Percentiles rank a stretch among this genome's conserved stretches.
phyloP scores from a whole-genome alignment of 192 early-diverging fungal genomes.

The Gorgonomyces haynaldii region DNA sequence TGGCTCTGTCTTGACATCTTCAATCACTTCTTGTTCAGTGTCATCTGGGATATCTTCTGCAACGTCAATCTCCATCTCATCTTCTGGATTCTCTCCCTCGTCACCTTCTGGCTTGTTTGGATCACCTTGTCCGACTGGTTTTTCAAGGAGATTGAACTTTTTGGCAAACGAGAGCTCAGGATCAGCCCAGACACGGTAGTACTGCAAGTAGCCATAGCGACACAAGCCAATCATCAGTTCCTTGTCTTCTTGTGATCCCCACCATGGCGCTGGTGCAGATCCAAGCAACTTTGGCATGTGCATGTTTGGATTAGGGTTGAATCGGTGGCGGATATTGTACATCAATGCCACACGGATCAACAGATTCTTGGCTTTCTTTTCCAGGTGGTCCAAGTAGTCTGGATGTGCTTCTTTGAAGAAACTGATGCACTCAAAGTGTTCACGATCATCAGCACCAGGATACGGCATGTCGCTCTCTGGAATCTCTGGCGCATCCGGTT shows the following conservation, averaged over 20 bases:
- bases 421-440: constrained; percentile 9
- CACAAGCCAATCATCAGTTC: constrained; percentile 67
- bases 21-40: constrained; percentile 7
- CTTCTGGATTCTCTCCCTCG: constrained; percentile 2
- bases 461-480: constrained; percentile 4
- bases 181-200: constrained; percentile 35
- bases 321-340: constrained; percentile 57
- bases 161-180: constrained; percentile 27
- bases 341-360: constrained; percentile 62
- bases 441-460: not conserved
- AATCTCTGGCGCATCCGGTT: constrained; percentile 2
- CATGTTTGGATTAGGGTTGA: constrained; percentile 52
- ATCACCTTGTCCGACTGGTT: constrained; percentile 4
- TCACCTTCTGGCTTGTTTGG: not conserved
- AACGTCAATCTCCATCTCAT: constrained; percentile 10
- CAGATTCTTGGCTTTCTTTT: constrained; percentile 59
- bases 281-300: constrained; percentile 57
- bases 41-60: constrained; percentile 13
- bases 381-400: constrained; percentile 65
- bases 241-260: constrained; percentile 67
- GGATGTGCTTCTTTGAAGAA: constrained; percentile 54
- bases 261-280: constrained; percentile 40
- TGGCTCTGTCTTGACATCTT: not conserved
- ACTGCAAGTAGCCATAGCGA: constrained; percentile 66
- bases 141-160: constrained; percentile 14